Conservation (phyloP, 306 rosid genomes). For the Lathyrus aphaca region DNA sequence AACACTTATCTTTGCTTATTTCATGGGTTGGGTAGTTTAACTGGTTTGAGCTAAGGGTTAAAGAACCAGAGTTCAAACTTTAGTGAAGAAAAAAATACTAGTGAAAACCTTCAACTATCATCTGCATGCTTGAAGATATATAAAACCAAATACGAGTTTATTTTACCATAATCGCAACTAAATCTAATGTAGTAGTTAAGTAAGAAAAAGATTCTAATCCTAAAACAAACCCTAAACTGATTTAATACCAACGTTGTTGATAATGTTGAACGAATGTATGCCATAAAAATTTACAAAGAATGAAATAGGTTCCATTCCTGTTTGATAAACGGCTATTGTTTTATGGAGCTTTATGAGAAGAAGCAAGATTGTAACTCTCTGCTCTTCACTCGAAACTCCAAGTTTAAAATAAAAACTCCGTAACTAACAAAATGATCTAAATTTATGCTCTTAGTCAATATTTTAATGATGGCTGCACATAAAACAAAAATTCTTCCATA, state of each 20-base stretch:
- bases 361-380: conserved; percentile 48
- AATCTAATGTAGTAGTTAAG: no score
- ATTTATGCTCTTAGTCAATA: conserved; percentile 18
- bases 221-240: not conserved
- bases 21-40: no score
- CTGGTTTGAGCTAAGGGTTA: no score
- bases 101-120: not conserved
- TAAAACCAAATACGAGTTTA: not conserved
- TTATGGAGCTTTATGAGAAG: conserved; percentile 65
- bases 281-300: conserved; percentile 34
- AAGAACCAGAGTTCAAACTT: no score
- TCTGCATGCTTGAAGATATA: not conserved
- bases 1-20: no score
- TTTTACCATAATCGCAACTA: no score
- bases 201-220: conserved; percentile 1
- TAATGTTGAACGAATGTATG: conserved; percentile 20
- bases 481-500: conserved; percentile 2
- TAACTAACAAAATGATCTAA: not conserved
- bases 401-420: not conserved
- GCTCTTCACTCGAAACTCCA: conserved; percentile 75
- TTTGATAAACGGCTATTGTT: conserved; percentile 43
- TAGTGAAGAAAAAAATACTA: no score
- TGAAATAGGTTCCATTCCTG: conserved; percentile 45
- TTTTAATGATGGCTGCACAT: not conserved
- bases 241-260: not conserved